Evolutionary conservation across 2,329 filamentous ascomycete species (phyloP).

Genomic region (Cryphonectria parasitica): DNA sequence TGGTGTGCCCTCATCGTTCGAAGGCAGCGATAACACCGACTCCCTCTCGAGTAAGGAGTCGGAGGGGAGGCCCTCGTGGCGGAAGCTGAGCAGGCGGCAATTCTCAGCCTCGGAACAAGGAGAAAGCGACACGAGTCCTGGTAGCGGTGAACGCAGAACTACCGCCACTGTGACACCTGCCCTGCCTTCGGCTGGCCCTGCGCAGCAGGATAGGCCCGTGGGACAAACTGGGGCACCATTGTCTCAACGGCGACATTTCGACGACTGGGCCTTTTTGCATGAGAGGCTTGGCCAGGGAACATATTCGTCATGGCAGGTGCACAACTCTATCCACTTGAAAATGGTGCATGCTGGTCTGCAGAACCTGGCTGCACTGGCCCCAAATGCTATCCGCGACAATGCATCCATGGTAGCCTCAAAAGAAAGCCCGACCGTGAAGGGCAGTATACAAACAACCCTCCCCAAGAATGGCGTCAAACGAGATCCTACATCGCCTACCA

Average conservation of each 20-base stretch:
- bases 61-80: conserved; percentile 8
- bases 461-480: not conserved
- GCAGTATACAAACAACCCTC: not conserved
- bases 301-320: conserved; percentile 24
- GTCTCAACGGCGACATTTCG: conserved; percentile 7
- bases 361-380: not conserved
- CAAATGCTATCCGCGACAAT: not conserved
- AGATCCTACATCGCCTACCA: not conserved
- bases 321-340: conserved; percentile 22
- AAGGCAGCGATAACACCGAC: conserved; percentile 17
- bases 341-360: conserved; percentile 13
- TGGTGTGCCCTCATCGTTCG: not conserved
- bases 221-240: not conserved
- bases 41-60: conserved; percentile 12
- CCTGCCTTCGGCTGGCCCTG: not conserved
- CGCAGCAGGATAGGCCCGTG: not conserved
- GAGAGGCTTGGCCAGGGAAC: not conserved
- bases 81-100: conserved; percentile 11
- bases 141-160: too few relatives aligned
- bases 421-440: not conserved
- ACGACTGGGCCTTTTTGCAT: conserved; percentile 22
- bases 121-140: not conserved
- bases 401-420: not conserved
- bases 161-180: not conserved
- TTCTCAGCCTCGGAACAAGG: not conserved